Base-by-base conservation (phyloP, 768 basidiomycete genomes). In the Lentinus tigrinus region DNA sequence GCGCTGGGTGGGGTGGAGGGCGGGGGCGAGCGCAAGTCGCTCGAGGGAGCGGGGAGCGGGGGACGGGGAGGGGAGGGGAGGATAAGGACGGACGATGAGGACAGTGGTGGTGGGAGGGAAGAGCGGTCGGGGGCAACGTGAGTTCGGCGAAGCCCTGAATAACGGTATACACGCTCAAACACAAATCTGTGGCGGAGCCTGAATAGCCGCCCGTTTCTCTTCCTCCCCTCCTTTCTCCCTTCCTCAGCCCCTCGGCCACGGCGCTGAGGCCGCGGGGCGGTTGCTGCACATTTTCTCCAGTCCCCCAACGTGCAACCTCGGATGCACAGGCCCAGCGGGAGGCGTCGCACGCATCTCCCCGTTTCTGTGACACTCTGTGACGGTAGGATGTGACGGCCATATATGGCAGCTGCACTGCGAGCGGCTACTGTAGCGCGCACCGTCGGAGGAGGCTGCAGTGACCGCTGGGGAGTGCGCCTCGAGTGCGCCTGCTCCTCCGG, bases 31-130 rank as follows among this genome's bases (percentile, higher is more conserved):
- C 63, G 51, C 55, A 63, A 57, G 55, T 60, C 54, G 59, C 50
- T 47, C 23, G 56, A 51, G 40, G 57, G 57, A 48, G 56, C 47
- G 53, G 55, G 54, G 51, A 63, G 67, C 53, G 59, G 48, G 56
- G 31, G 55, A 48, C 47, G 56, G 44, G 54, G 61, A 39, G 50
- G 56, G 44, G 54, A 59, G 39, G 50, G 53, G 57, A 61, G 57
- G 63, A 58, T 51, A 60, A 61, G 56, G 65, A 52, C 57, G 63
- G 67, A 39, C 47, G 63, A 58, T 51, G 62, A 56, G 60, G 67
- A 63, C 47, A 59, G 51, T 64, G 63, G 65, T 67, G 63, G 65
- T 64, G 61, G 65, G 57, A 63, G 63, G 58, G 60, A 62, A 65
- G 65, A 63, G 54, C 57, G 56, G 56, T 54, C 65, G 57, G 60